Conservation (phyloP, 768 basidiomycete genomes). For the Suillus occidentalis region DNA sequence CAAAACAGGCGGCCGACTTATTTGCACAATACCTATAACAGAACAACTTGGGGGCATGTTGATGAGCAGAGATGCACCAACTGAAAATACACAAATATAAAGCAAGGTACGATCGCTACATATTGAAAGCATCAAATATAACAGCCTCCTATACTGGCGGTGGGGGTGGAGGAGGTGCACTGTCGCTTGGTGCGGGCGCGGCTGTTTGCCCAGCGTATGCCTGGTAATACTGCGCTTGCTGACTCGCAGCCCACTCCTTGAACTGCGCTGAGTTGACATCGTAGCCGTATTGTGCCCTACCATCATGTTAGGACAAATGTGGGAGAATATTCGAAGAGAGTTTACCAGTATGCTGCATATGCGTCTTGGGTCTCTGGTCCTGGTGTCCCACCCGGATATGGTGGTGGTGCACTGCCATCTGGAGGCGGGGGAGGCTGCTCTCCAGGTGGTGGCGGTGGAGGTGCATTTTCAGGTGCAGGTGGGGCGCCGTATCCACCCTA, state of each 20-base stretch:
- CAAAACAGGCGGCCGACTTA: background rate
- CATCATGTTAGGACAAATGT: background rate
- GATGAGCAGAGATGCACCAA: slow-evolving; percentile 6
- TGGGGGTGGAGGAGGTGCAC: slow-evolving; percentile 22
- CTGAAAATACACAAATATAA: slow-evolving; percentile 33
- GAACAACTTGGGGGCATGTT: background rate
- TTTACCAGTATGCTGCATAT: slow-evolving; percentile 59
- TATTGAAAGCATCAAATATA: slow-evolving; percentile 7
- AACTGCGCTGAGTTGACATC: slow-evolving; percentile 82
- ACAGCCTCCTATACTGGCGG: slow-evolving; percentile 23
- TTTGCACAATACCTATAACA: background rate
- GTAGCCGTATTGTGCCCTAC: slow-evolving; percentile 83
- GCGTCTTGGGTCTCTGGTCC: slow-evolving; percentile 38
- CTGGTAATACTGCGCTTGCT: slow-evolving; percentile 70
- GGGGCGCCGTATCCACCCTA: slow-evolving; percentile 39
- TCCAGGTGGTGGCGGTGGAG: slow-evolving; percentile 50
- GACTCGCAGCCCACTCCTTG: slow-evolving; percentile 72
- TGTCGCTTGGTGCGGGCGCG: slow-evolving; percentile 29
- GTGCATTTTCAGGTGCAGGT: slow-evolving; percentile 34
- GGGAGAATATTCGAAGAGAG: slow-evolving; percentile 22
- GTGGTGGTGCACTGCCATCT: slow-evolving; percentile 41
- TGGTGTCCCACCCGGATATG: slow-evolving; percentile 43
- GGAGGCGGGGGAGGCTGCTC: slow-evolving; percentile 57
- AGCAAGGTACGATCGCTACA: slow-evolving; percentile 30
- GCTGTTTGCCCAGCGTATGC: slow-evolving; percentile 60